phyloP scores from a whole-genome alignment of 1,284 basidiomycete genomes.

The Sutorius eximius region DNA sequence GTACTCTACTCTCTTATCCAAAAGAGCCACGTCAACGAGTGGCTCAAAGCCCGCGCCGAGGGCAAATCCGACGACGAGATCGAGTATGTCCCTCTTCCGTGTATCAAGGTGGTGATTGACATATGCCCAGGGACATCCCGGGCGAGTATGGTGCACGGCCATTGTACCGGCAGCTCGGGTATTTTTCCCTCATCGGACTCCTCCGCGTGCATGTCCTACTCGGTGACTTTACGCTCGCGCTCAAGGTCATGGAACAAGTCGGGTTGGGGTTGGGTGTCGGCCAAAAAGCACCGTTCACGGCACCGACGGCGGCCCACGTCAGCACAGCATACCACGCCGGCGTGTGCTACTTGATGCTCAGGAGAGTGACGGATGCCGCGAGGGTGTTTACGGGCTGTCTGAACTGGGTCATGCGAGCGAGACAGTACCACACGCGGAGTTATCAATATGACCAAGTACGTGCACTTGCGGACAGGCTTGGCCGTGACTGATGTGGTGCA shows the following conservation, averaged over 20 bases:
- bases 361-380: constrained; percentile 93
- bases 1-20: constrained; percentile 98
- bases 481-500: constrained; percentile 31
- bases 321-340: constrained; percentile 95
- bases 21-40: constrained; percentile 94
- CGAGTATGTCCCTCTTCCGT: constrained; percentile 54
- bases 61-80: constrained; percentile 83
- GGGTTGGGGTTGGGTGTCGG: constrained; percentile 87
- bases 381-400: constrained; percentile 91
- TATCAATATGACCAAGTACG: constrained; percentile 94
- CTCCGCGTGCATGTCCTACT: constrained; percentile 94
- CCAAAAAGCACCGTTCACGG: constrained; percentile 84
- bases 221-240: constrained; percentile 93
- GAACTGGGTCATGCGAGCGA: constrained; percentile 90
- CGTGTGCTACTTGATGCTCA: constrained; percentile 94
- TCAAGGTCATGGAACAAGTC: constrained; percentile 94
- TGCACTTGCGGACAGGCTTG: not conserved
- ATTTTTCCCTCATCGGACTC: constrained; percentile 95
- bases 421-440: constrained; percentile 93
- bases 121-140: constrained; percentile 65
- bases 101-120: not conserved
- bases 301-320: constrained; percentile 94
- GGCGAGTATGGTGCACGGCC: constrained; percentile 91
- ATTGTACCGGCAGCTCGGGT: constrained; percentile 94
- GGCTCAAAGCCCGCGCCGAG: constrained; percentile 79